Evolutionary conservation across 2,329 filamentous ascomycete genomes (phyloP), one percentile per base, ranked within the genome.

Genomic region (Pochonia chlamydosporia): DNA sequence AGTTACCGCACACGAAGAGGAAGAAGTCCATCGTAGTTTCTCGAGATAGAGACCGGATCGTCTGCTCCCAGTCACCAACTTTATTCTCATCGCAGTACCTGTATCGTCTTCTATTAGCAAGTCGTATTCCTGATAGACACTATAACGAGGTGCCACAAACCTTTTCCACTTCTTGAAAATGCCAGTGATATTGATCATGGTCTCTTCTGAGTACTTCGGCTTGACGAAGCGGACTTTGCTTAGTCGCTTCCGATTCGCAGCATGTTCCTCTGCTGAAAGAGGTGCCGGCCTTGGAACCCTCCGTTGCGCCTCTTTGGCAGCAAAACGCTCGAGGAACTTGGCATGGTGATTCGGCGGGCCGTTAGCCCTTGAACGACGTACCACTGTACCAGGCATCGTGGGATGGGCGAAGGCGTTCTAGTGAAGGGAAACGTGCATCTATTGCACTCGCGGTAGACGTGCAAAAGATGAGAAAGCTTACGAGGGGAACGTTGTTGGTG

Each of bases 1-100:
- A 57, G 14, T 39, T 47, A n/a, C n/a, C n/a, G n/a, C n/a, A n/a
- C n/a, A n/a, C n/a, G n/a, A n/a, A n/a, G n/a, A n/a, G n/a, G n/a
- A 63, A 45, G 47, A 63, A 62, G 44, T 60, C 58, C 42, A 59
- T 49, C 14, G 33, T 56, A 23, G 31, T 58, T 43, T 43, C 41
- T 14, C 47, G 42, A 16, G 13, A 10, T 40, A 40, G 36, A 23
- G 36, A 40, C 36, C 36, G 16, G 5, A 40, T 40, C 14, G 18
- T 40, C 24, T 20, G 8, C 39, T 26, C 21, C 39, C 39, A 25
- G 21, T 40, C 14, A 33, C 42, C 33, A 21, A 48, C 21, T 39
- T 18, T 26, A 13, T 18, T 13, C 33, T 41, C 33, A 5, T 40
- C 37, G 24, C 24, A 48, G 25, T 48, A 48, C 25, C 33, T 47